Base-by-base conservation (phyloP, 2,329 filamentous ascomycete genomes). In the Aphanocladium album region DNA sequence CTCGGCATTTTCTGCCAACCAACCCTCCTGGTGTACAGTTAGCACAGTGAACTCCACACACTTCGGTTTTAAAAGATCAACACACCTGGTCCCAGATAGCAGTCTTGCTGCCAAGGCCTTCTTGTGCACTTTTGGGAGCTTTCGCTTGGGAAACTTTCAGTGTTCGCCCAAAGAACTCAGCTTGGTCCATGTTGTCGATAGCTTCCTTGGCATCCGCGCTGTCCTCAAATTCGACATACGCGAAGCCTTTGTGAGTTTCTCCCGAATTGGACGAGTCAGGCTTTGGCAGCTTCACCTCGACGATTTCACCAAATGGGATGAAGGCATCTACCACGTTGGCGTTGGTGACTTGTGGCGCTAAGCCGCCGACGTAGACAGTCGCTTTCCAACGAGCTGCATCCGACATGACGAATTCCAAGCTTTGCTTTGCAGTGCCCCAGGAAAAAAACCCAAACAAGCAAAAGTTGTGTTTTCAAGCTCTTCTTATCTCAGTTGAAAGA, bases 161-260 rank as follows among this genome's bases (percentile, higher is more conserved):
- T 16, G 95, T 88, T 62, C 91, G 86, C 12, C 95, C 96, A 72
- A 93, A 98, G 50, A 99, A 84, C 77, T 98, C 93, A 63, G 93
- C 89, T 73, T 96, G 92, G 72, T 99, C 91, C 93, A 99, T 98
- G 72, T 99, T 99, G 80, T 98, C 92, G 73, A 99, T 96, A 55
- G 95, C 95, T 76, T 98, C 93, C 70, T 88, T 88, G 30, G 93
- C 93, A 75, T 99, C 95, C 61, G 88, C 85, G 14, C 86, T 82
- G 61, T 91, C 84, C 69, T 97, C 92, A 70, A 90, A 99, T 71
- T 99, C 95, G 55, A 99, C 90, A 72, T 99, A 98, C 62, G 93
- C 95, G 74, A 98, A 99, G 1, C 96, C 95, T 57, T 93, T 83
- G 73, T 99, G 95, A 33, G 86, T 79, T 45, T 96, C 90, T 52